phyloP scores from a whole-genome alignment of 495 filamentous ascomycete genomes.

The Xylaria venustula region DNA sequence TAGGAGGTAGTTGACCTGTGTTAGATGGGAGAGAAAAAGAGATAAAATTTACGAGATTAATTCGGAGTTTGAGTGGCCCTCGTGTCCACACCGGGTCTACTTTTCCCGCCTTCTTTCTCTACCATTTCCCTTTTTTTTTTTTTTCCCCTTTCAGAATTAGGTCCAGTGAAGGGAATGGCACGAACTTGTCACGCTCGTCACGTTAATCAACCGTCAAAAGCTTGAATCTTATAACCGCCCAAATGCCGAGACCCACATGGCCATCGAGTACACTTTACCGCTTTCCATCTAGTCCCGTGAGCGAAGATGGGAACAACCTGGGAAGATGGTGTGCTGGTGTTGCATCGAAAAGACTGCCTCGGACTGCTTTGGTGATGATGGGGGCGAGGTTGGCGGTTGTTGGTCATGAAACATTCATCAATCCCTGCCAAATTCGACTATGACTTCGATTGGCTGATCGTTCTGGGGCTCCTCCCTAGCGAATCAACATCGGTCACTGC shows the following conservation, averaged over 20 bases:
- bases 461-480: neutral
- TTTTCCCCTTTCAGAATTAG: too few species aligned
- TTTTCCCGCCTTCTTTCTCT: neutral
- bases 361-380: neutral
- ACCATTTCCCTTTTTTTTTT: neutral
- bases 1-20: too few species aligned
- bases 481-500: neutral
- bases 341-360: neutral
- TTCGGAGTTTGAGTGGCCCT: too few species aligned
- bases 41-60: too few species aligned
- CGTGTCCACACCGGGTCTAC: too few species aligned
- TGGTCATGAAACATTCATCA: conserved; percentile 3
- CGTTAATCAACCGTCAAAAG: neutral
- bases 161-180: neutral
- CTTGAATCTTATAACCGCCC: conserved; percentile 12
- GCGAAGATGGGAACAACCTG: neutral
- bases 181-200: neutral
- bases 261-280: neutral
- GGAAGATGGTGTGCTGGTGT: conserved; percentile 7
- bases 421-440: neutral
- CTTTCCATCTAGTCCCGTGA: conserved; percentile 2
- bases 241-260: conserved; percentile 16
- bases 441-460: neutral
- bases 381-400: neutral
- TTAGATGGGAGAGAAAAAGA: too few species aligned